Conservation (phyloP, 192 early-diverging fungal species). For the Diversispora epigaea region DNA sequence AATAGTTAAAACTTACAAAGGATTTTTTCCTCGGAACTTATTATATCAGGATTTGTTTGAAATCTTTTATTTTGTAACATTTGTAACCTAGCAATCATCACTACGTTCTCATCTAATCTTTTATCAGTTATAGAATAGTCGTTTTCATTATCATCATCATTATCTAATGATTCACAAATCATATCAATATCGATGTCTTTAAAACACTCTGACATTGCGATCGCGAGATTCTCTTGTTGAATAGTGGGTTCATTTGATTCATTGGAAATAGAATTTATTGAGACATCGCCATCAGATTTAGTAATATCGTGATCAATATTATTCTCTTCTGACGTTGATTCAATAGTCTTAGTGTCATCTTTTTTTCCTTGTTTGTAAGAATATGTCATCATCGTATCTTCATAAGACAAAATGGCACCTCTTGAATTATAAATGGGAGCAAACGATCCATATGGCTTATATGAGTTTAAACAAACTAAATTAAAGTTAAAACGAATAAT, state of each 20-base stretch:
- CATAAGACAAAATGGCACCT: conserved; percentile 48
- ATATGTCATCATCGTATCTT: conserved; percentile 42
- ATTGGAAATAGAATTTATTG: too few relatives aligned
- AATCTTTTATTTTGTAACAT: conserved; percentile 1
- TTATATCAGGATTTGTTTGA: neutral
- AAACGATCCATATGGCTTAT: conserved; percentile 51
- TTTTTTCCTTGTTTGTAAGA: conserved; percentile 7
- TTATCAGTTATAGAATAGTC: neutral
- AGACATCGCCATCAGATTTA: too few relatives aligned
- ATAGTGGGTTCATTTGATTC: too few relatives aligned
- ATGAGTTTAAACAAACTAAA: conserved; percentile 51
- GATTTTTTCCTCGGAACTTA: neutral
- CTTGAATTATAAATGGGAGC: conserved; percentile 53
- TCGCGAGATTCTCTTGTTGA: too few relatives aligned
- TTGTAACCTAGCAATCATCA: neutral
- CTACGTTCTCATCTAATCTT: conserved; percentile 5
- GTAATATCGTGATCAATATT: too few relatives aligned
- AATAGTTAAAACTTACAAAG: neutral
- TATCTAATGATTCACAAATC: neutral
- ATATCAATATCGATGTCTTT: neutral
- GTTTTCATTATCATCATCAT: too few relatives aligned
- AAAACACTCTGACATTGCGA: neutral
- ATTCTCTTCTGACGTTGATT: too few relatives aligned
- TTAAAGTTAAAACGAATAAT: neutral
- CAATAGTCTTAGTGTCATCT: neutral